phyloP scores from a whole-genome alignment of 495 filamentous ascomycete genomes.

The Thermochaetoides thermophila region DNA sequence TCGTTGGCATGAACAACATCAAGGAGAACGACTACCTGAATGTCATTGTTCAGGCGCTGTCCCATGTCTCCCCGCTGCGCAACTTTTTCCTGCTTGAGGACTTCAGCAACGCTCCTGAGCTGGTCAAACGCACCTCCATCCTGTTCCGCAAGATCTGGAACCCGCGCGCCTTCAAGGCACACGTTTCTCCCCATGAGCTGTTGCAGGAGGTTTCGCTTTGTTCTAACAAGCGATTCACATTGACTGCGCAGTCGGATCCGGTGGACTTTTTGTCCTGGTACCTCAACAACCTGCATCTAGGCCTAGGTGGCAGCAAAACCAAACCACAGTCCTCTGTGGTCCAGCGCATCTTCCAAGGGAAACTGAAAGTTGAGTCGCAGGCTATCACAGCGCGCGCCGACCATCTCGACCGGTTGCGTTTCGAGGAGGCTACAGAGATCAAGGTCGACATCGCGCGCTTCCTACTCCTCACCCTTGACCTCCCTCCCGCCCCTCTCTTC shows the following conservation, averaged over 20 bases:
- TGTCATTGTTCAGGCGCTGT: constrained; percentile 83
- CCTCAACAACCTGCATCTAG: constrained; percentile 83
- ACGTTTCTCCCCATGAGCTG: constrained; percentile 94
- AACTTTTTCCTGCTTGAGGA: constrained; percentile 88
- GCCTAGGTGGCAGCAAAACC: constrained; percentile 77
- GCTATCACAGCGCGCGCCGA: constrained; percentile 87
- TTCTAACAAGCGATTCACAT: constrained; percentile 82
- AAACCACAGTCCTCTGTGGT: constrained; percentile 71
- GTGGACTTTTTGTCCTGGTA: constrained; percentile 97
- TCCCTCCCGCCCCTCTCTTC: constrained; percentile 90
- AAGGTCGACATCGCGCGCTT: constrained; percentile 63
- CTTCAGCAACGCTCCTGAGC: constrained; percentile 39
- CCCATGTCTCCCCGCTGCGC: constrained; percentile 78
- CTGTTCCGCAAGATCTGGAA: constrained; percentile 98
- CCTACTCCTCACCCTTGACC: constrained; percentile 80
- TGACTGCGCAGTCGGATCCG: constrained; percentile 84
- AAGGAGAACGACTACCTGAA: constrained; percentile 99
- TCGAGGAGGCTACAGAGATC: constrained; percentile 78
- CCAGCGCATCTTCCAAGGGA: constrained; percentile 86
- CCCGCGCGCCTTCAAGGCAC: constrained; percentile 85
- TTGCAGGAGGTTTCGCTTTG: constrained; percentile 84
- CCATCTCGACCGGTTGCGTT: constrained; percentile 66
- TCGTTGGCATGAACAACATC: constrained; percentile 99
- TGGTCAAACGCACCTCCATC: constrained; percentile 68
- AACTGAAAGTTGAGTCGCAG: constrained; percentile 82